These are phyloP conservation scores for Scolecobasidium constrictum DNA, from an alignment of 2,329 filamentous ascomycete species.

Conservation along the genomic window DNA sequence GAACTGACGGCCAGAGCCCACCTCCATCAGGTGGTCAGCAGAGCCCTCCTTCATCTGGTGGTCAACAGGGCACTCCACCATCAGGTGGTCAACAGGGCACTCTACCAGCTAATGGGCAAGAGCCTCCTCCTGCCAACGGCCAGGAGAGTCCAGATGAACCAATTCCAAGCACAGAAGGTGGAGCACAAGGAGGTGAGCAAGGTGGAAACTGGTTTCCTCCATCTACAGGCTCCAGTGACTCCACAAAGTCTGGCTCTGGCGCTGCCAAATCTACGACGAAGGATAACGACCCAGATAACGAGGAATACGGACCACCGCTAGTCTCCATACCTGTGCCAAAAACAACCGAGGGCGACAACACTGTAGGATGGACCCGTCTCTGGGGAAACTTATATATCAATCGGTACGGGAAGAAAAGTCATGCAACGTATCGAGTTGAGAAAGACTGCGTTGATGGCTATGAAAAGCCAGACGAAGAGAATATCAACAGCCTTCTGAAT, in stretches of 20 bases:
- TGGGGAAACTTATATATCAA: conserved; percentile 5
- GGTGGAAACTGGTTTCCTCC: background rate
- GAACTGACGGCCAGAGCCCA: too few relatives aligned
- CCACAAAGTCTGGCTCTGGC: background rate
- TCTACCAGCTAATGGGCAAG: too few relatives aligned
- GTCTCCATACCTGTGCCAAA: conserved; percentile 8
- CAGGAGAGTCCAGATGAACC: background rate
- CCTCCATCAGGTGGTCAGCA: too few relatives aligned
- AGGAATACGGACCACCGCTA: background rate
- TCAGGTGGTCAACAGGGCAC: too few relatives aligned
- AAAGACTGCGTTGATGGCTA: conserved; percentile 8
- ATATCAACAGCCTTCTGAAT: conserved; percentile 7
- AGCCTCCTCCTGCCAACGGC: too few relatives aligned
- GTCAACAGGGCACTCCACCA: too few relatives aligned
- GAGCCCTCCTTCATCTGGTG: too few relatives aligned
- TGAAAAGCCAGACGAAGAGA: conserved; percentile 6
- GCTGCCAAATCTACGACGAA: conserved; percentile 1
- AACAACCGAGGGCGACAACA: conserved; percentile 6
- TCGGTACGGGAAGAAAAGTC: conserved; percentile 7
- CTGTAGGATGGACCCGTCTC: conserved; percentile 6
- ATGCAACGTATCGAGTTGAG: conserved; percentile 8
- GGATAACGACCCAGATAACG: conserved; percentile 1
- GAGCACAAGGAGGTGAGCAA: background rate
- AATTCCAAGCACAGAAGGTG: background rate
- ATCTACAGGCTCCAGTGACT: background rate